Conservation (phyloP, 1,139 yeast species). For the Zhuliangozyma parablackwelliae region DNA sequence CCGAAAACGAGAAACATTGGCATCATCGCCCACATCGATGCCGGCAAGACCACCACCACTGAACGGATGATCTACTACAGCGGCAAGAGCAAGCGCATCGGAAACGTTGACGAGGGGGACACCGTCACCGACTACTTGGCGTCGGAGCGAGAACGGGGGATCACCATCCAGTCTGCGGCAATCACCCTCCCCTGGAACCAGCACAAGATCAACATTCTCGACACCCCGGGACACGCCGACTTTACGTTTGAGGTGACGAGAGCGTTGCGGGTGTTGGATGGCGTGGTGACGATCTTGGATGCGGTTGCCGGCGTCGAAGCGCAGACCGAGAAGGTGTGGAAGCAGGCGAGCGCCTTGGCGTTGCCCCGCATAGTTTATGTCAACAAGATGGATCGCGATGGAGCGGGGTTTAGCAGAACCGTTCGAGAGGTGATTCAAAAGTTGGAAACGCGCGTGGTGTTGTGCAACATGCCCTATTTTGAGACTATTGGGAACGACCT, state of each 20-base stretch:
- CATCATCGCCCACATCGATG: constrained; percentile 82
- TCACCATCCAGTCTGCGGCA: constrained; percentile 95
- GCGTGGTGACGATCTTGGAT: constrained; percentile 88
- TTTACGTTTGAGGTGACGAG: constrained; percentile 92
- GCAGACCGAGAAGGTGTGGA: constrained; percentile 96
- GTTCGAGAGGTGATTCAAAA: constrained; percentile 81
- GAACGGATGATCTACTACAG: constrained; percentile 88
- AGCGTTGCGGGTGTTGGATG: constrained; percentile 85
- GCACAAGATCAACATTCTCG: constrained; percentile 77
- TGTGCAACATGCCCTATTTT: constrained; percentile 79
- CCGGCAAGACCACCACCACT: constrained; percentile 88
- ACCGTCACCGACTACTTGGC: constrained; percentile 92
- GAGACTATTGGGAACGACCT: constrained; percentile 36
- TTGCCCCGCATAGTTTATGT: constrained; percentile 78
- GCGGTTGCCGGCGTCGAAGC: constrained; percentile 99
- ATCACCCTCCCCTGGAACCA: constrained; percentile 84
- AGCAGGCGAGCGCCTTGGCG: constrained; percentile 63
- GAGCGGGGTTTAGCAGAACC: constrained; percentile 91
- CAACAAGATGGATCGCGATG: constrained; percentile 94
- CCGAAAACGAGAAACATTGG: constrained; percentile 62
- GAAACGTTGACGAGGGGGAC: constrained; percentile 95
- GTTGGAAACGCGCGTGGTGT: constrained; percentile 66
- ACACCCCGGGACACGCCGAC: constrained; percentile 98
- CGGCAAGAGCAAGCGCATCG: constrained; percentile 76
- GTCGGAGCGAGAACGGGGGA: constrained; percentile 89